These are phyloP conservation scores for Diaporthe sp. DNA, from an alignment of 2,329 filamentous ascomycete species.

Conservation along the genomic window DNA sequence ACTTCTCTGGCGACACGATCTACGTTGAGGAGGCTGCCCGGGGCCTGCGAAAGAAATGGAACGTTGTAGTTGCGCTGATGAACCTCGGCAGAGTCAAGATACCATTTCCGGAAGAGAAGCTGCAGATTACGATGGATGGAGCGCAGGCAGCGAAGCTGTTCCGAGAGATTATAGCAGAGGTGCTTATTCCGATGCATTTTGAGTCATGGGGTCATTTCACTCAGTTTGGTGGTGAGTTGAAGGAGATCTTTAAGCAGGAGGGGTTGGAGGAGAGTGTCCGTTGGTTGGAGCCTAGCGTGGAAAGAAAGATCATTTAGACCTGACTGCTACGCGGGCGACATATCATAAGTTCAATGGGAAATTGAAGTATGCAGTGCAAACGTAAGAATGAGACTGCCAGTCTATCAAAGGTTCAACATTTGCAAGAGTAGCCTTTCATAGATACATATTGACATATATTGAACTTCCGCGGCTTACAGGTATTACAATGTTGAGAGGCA, in stretches of 20 bases:
- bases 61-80: conserved; percentile 51
- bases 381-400: no score
- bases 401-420: no score
- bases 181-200: conserved; percentile 58
- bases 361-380: no score
- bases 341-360: no score
- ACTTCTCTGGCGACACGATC: conserved; percentile 60
- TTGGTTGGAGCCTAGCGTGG: neutral
- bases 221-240: conserved; percentile 46
- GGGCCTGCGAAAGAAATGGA: conserved; percentile 46
- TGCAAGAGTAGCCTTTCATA: no score
- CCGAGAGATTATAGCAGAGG: conserved; percentile 50
- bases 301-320: no score
- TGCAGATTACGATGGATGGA: conserved; percentile 57
- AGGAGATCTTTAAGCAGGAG: conserved; percentile 45
- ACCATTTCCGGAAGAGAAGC: conserved; percentile 39
- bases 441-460: no score
- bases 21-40: conserved; percentile 52
- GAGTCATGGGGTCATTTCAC: conserved; percentile 58
- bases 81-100: conserved; percentile 51
- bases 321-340: no score
- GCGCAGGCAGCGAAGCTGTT: conserved; percentile 51
- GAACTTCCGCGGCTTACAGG: no score
- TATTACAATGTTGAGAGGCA: no score
- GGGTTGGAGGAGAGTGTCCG: conserved; percentile 35